Evolutionary conservation across 768 basidiomycete species (phyloP).

Genomic region (Trametopsis cervina): DNA sequence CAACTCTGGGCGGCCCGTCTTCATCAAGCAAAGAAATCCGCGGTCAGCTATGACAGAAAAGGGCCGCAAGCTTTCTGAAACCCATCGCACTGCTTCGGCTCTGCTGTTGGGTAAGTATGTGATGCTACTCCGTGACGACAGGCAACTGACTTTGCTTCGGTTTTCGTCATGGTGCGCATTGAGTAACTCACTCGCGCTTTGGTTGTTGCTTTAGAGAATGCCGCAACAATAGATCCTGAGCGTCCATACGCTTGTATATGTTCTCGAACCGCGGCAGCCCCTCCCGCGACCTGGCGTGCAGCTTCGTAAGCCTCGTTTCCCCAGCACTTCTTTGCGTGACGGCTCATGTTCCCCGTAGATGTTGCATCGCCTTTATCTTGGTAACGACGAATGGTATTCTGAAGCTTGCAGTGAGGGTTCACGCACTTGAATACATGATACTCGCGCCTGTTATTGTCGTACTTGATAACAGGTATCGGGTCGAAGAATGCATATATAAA

Average conservation of each 20-base stretch:
- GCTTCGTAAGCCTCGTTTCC: slow-evolving; percentile 20
- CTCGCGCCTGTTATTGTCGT: no score
- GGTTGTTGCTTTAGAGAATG: slow-evolving; percentile 22
- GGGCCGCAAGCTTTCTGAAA: slow-evolving; percentile 26
- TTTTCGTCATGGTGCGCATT: slow-evolving; percentile 20
- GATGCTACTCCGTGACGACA: not conserved
- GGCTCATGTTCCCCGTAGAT: slow-evolving; percentile 24
- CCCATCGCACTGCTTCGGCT: slow-evolving; percentile 30
- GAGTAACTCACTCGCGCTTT: slow-evolving; percentile 28
- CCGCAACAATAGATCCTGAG: slow-evolving; percentile 16
- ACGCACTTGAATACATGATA: no score
- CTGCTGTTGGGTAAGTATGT: slow-evolving; percentile 11
- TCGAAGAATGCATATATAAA: no score
- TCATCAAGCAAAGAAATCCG: slow-evolving; percentile 27
- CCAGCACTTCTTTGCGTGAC: slow-evolving; percentile 29
- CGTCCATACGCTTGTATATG: slow-evolving; percentile 1
- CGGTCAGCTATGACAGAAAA: slow-evolving; percentile 29
- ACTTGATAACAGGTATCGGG: no score
- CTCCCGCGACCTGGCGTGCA: not conserved
- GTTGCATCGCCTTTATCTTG: slow-evolving; percentile 21
- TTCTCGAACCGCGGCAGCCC: slow-evolving; percentile 2
- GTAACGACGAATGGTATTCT: slow-evolving; percentile 14
- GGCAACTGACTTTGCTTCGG: slow-evolving; percentile 19
- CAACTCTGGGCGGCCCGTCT: slow-evolving; percentile 27
- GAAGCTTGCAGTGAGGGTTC: no score